These are phyloP conservation scores for Coemansia sp. DNA, from an alignment of 192 early-diverging fungal species.

Conservation along the genomic window DNA sequence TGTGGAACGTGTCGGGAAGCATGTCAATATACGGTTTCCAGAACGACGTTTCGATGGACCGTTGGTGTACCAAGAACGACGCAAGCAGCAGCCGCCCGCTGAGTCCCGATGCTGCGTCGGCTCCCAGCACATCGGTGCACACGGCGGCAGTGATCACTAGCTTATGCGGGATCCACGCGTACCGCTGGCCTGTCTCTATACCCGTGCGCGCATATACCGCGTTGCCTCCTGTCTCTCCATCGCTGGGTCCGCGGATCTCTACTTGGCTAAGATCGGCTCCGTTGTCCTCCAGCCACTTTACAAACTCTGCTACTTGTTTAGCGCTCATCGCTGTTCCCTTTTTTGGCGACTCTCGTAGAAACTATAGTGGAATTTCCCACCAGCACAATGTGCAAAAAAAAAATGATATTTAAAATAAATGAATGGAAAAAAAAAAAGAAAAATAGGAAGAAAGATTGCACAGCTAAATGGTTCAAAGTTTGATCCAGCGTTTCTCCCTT, in stretches of 20 bases:
- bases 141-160: slow-evolving; percentile 55
- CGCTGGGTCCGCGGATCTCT: slow-evolving; percentile 24
- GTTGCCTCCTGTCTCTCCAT: slow-evolving; percentile 33
- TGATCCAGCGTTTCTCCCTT: too few relatives aligned
- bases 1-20: slow-evolving; percentile 57
- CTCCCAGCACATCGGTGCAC: slow-evolving; percentile 33
- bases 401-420: neutral
- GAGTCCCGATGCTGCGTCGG: slow-evolving; percentile 15
- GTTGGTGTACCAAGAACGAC: slow-evolving; percentile 59
- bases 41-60: slow-evolving; percentile 39
- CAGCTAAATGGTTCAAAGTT: neutral
- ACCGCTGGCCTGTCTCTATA: slow-evolving; percentile 47
- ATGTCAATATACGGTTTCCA: slow-evolving; percentile 65
- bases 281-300: slow-evolving; percentile 51
- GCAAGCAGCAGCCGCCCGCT: slow-evolving; percentile 50
- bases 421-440: neutral
- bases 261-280: slow-evolving; percentile 37
- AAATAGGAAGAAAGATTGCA: too few relatives aligned
- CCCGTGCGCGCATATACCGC: slow-evolving; percentile 52
- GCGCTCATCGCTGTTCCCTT: neutral
- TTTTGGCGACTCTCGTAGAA: too few relatives aligned
- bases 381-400: too few relatives aligned
- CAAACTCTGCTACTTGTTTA: slow-evolving; percentile 17
- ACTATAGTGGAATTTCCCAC: neutral
- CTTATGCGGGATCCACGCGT: slow-evolving; percentile 57